phyloP scores from a whole-genome alignment of 2,329 filamentous ascomycete genomes.

The Hypomyces rosellus region DNA sequence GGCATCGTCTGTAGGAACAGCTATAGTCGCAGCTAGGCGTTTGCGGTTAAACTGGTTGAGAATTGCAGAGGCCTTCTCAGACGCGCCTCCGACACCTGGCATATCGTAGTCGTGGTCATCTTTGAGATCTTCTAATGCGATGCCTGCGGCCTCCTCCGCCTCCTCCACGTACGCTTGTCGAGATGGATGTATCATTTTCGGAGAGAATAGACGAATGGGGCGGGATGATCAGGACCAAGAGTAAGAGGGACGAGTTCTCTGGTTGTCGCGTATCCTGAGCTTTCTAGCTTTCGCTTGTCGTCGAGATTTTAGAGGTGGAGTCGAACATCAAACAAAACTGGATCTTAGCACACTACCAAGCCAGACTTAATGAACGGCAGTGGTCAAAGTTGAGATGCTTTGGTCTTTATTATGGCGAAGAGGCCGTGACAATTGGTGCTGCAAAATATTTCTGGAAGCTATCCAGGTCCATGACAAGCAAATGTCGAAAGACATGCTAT shows the following conservation, averaged over 20 bases:
- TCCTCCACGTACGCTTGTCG: constrained; percentile 94
- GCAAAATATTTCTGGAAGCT: neutral
- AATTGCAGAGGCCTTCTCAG: constrained; percentile 79
- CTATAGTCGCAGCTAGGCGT: constrained; percentile 77
- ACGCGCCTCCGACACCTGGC: constrained; percentile 59
- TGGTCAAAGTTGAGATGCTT: too few relatives aligned
- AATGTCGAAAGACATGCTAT: neutral
- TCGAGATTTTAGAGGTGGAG: too few relatives aligned
- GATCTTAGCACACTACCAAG: too few relatives aligned
- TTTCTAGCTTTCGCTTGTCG: too few relatives aligned
- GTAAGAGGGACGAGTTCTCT: neutral
- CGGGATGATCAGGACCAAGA: neutral
- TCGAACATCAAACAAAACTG: too few relatives aligned
- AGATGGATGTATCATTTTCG: constrained; percentile 70
- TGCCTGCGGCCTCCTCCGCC: constrained; percentile 48
- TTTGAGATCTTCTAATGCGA: constrained; percentile 46
- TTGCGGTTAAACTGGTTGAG: constrained; percentile 87
- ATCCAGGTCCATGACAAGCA: neutral
- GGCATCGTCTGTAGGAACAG: constrained; percentile 89
- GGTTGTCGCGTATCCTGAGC: too few relatives aligned
- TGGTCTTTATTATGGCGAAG: too few relatives aligned
- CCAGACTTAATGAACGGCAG: too few relatives aligned
- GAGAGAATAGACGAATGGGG: neutral
- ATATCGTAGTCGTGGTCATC: constrained; percentile 81
- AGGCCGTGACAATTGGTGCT: too few relatives aligned